Percentiles rank a stretch among this genome's conserved stretches.
Conservation (phyloP, 2,329 filamentous ascomycete species). For the Penicillium griseofulvum region DNA sequence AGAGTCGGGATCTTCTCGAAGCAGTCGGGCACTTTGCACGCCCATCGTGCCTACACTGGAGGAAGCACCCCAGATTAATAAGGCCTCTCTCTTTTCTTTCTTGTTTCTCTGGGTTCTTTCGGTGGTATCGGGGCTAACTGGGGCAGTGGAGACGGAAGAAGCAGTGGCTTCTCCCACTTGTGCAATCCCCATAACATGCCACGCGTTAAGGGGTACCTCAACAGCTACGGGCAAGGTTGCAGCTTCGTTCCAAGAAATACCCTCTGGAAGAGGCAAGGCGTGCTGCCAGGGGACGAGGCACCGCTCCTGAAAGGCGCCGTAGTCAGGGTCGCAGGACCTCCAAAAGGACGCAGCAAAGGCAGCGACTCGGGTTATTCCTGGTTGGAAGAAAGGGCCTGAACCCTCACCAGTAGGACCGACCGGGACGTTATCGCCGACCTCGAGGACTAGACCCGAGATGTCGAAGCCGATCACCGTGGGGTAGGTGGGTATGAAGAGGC, state of each 20-base stretch:
- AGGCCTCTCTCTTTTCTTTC: constrained; percentile 28
- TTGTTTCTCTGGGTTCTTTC: background rate
- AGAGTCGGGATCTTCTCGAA: constrained; percentile 36
- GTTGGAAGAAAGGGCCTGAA: constrained; percentile 22
- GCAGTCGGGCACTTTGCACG: constrained; percentile 40
- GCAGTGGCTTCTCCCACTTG: constrained; percentile 15
- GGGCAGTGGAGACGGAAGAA: background rate
- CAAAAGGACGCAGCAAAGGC: constrained; percentile 44
- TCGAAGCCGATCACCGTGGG: constrained; percentile 44
- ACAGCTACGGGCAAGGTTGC: constrained; percentile 43
- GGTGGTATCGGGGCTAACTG: background rate
- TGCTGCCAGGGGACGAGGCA: constrained; percentile 47
- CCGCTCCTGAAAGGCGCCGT: constrained; percentile 49
- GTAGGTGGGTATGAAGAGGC: constrained; percentile 43
- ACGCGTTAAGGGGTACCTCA: constrained; percentile 39
- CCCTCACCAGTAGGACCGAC: constrained; percentile 6
- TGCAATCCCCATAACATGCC: constrained; percentile 40
- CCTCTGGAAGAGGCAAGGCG: constrained; percentile 33
- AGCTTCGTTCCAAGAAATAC: constrained; percentile 42
- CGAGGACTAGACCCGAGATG: constrained; percentile 45
- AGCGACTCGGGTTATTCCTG: constrained; percentile 39
- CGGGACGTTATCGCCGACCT: constrained; percentile 43
- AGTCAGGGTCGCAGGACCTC: constrained; percentile 46
- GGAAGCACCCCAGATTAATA: constrained; percentile 48
- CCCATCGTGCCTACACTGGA: constrained; percentile 49